Base-by-base conservation (phyloP, 768 basidiomycete genomes). In the Serpula lacrymans region DNA sequence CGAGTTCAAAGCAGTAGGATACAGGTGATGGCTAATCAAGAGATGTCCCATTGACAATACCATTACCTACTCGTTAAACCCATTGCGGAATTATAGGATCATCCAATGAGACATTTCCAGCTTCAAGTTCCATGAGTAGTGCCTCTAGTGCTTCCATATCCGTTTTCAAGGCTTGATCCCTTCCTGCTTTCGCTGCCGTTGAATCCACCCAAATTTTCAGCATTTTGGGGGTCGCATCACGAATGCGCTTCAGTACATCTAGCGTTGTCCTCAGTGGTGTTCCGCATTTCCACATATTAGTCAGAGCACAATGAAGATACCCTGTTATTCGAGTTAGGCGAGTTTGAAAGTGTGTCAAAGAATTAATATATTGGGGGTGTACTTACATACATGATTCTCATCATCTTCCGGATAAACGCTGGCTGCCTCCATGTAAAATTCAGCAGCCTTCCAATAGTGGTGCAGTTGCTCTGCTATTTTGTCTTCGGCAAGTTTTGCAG, bases 381-480 rank as follows among this genome's bases (percentile, higher is more conserved):
- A 47, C 60, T 35, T 39, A 51, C 53, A 50, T 3, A 52, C 46
- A 35, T 58, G 53, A 18, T 54, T 41, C 52, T 72, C 67, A 30
- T 72, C 70, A 43, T 74, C 72, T n/a, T 57, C 50, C 13, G 64
- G 66, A 34, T 53, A 63, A 23, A 38, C 34, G 6, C 37, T 46
- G 6, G 63, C 63, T n/a, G 68, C 64, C 30, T 59, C 37, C 11
- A 56, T 43, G 46, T 69, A 70, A 38, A 51, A 52, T 21, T 53
- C 47, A 16, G 53, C 51, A 8, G 64, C 54, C 27, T 49, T 37
- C n/a, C 27, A 41, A 21, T 51, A 58, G 25, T 60, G 43, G 1
- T 39, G 18, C 21, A 33, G 29, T 16, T 38, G 43, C 17, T 41
- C 51, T 28, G 34, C 42, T 14, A 26, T 13, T 31, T 37, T 50